These are phyloP conservation scores for Pestalotiopsis sp. DNA, from an alignment of 2,329 filamentous ascomycete species.

Conservation along the genomic window DNA sequence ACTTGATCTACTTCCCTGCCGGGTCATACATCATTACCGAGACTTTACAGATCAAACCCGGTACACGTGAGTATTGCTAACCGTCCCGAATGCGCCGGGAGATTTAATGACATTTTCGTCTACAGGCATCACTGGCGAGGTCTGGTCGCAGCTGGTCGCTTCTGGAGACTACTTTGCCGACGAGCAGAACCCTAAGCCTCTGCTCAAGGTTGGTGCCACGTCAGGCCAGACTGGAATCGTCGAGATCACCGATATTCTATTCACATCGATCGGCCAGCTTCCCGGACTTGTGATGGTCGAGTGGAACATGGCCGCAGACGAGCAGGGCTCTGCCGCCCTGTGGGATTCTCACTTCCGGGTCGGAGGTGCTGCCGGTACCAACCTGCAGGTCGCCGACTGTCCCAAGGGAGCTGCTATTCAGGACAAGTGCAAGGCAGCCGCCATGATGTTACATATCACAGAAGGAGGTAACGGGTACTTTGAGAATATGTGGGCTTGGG, in stretches of 20 bases:
- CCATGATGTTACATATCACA: conserved; percentile 51
- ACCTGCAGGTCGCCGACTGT: conserved; percentile 65
- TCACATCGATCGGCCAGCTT: conserved; percentile 67
- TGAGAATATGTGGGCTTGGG: conserved; percentile 66
- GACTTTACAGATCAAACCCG: conserved; percentile 61
- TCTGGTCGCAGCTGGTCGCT: conserved; percentile 69
- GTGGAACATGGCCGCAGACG: conserved; percentile 66
- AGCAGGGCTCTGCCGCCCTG: conserved; percentile 48
- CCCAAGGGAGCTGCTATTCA: conserved; percentile 49
- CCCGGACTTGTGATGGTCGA: conserved; percentile 72
- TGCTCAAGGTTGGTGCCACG: conserved; percentile 65
- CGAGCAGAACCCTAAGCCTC: conserved; percentile 60
- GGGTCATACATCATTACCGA: conserved; percentile 72
- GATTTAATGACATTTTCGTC: too few species aligned
- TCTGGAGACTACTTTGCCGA: conserved; percentile 61
- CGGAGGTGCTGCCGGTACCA: conserved; percentile 70
- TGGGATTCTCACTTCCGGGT: conserved; percentile 79
- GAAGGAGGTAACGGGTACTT: conserved; percentile 46
- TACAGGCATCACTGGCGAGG: too few species aligned
- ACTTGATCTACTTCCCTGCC: conserved; percentile 36
- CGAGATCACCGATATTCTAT: conserved; percentile 71
- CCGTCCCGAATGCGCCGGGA: too few species aligned
- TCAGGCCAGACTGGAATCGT: conserved; percentile 62
- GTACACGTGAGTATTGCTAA: background rate
- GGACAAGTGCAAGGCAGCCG: conserved; percentile 60